phyloP scores from a whole-genome alignment of 2,329 filamentous ascomycete species.

The Aspergillus sergii region DNA sequence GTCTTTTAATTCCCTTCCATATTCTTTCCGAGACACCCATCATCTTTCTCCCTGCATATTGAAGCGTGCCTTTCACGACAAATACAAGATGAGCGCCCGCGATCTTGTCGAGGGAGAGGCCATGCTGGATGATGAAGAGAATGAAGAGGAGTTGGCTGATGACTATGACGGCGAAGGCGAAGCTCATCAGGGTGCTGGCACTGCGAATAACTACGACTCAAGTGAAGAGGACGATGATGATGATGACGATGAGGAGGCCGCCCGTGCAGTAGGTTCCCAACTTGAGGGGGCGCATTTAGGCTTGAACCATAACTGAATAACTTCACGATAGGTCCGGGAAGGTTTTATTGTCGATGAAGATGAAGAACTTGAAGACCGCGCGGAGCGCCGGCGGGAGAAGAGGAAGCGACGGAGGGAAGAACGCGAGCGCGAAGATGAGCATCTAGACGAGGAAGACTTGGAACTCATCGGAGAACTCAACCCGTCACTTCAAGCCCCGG shows the following conservation, averaged over 20 bases:
- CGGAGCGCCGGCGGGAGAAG: slow-evolving; percentile 63
- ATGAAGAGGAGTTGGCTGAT: slow-evolving; percentile 81
- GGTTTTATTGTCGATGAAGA: slow-evolving; percentile 97
- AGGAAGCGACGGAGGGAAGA: slow-evolving; percentile 77
- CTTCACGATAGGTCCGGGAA: slow-evolving; percentile 70
- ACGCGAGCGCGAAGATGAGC: slow-evolving; percentile 79
- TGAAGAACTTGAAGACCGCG: slow-evolving; percentile 72
- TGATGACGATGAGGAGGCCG: slow-evolving; percentile 87
- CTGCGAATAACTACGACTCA: slow-evolving; percentile 66
- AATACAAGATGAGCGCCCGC: slow-evolving; percentile 57
- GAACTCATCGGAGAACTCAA: slow-evolving; percentile 88
- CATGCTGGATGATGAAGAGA: slow-evolving; percentile 80
- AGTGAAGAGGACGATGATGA: slow-evolving; percentile 92
- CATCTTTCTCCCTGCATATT: slow-evolving; percentile 6
- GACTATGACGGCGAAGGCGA: slow-evolving; percentile 62
- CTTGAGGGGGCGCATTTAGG: neutral
- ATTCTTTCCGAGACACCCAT: neutral
- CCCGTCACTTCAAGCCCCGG: slow-evolving; percentile 68
- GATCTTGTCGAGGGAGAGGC: slow-evolving; percentile 84
- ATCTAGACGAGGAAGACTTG: slow-evolving; percentile 90
- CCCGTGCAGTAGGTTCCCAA: slow-evolving; percentile 63
- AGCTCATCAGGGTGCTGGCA: slow-evolving; percentile 43
- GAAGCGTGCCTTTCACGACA: slow-evolving; percentile 5
- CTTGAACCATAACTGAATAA: slow-evolving; percentile 16
- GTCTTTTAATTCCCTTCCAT: neutral